phyloP scores from a whole-genome alignment of 139 green algal species.

The Diplosphaera chodatii region DNA sequence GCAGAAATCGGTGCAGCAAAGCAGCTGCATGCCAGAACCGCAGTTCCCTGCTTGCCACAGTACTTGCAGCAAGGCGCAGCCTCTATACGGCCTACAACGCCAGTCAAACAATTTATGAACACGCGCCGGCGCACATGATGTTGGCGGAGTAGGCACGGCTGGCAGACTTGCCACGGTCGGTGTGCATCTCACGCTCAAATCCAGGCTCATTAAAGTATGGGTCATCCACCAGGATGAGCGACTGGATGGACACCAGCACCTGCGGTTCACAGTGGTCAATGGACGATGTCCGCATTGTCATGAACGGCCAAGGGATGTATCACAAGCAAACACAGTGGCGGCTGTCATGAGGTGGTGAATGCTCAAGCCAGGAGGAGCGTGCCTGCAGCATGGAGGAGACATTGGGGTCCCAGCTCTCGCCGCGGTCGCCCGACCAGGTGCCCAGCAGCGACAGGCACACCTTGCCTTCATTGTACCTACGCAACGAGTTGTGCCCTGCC shows the following conservation, averaged over 20 bases:
- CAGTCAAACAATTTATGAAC: no score
- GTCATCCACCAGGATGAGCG: conserved; percentile 37
- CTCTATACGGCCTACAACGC: no score
- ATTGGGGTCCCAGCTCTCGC: conserved; percentile 39
- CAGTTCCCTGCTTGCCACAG: no score
- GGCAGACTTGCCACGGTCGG: not conserved
- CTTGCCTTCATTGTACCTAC: conserved; percentile 40
- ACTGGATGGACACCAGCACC: conserved; percentile 26
- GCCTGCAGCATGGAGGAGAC: conserved; percentile 60
- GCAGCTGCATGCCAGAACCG: no score
- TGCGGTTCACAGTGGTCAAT: no score
- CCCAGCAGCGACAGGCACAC: conserved; percentile 66
- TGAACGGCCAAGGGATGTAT: no score
- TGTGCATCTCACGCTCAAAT: conserved; percentile 15
- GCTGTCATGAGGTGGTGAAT: no score
- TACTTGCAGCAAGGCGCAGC: no score
- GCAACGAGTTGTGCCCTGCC: no score
- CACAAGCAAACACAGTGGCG: no score
- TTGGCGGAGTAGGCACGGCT: conserved; percentile 13
- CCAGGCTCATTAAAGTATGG: conserved; percentile 33
- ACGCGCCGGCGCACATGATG: conserved; percentile 9
- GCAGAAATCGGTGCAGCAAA: no score
- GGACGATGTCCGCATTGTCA: no score
- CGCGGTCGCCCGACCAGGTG: conserved; percentile 46
- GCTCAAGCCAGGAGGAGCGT: not conserved